A percentile compares a stretch with the other conserved stretches of the same genome.
Conservation (phyloP, 2,329 filamentous ascomycete species). For the Mycosphaerella arachidis region DNA sequence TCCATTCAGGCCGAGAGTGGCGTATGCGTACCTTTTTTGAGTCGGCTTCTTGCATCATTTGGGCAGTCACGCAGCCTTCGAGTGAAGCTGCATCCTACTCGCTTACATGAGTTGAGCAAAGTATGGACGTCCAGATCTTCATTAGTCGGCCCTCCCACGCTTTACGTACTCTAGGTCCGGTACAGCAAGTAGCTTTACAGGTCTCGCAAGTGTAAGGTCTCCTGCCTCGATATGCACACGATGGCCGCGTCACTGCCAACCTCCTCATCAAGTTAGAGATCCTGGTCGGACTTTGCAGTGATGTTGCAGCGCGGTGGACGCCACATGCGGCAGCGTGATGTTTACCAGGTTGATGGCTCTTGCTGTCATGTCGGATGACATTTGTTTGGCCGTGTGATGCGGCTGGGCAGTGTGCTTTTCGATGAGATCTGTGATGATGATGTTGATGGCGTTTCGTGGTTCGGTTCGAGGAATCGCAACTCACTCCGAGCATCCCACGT, state of each 20-base stretch:
- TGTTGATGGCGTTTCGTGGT: neutral
- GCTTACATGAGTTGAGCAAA: too few species aligned
- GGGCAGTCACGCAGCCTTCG: too few species aligned
- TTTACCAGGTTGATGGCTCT: neutral
- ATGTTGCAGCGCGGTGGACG: neutral
- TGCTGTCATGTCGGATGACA: neutral
- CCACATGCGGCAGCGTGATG: neutral
- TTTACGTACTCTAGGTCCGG: neutral
- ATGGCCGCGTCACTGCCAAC: neutral
- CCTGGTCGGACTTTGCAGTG: neutral
- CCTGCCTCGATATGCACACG: neutral
- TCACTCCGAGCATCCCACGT: neutral
- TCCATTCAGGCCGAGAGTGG: too few species aligned
- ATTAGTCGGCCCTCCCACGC: too few species aligned
- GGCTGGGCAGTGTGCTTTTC: neutral
- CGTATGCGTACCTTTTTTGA: too few species aligned
- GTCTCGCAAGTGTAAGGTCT: neutral
- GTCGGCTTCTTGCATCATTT: too few species aligned
- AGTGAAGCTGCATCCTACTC: too few species aligned
- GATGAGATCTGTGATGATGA: neutral
- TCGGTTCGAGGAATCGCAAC: neutral
- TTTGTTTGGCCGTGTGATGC: neutral
- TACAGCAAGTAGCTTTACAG: neutral
- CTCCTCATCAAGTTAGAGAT: neutral
- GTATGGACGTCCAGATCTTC: too few species aligned